A percentile compares a stretch with the other conserved stretches of the same genome.
These are phyloP conservation scores for Caloboletus firmus DNA, from an alignment of 1,284 basidiomycete genomes.

Conservation along the genomic window DNA sequence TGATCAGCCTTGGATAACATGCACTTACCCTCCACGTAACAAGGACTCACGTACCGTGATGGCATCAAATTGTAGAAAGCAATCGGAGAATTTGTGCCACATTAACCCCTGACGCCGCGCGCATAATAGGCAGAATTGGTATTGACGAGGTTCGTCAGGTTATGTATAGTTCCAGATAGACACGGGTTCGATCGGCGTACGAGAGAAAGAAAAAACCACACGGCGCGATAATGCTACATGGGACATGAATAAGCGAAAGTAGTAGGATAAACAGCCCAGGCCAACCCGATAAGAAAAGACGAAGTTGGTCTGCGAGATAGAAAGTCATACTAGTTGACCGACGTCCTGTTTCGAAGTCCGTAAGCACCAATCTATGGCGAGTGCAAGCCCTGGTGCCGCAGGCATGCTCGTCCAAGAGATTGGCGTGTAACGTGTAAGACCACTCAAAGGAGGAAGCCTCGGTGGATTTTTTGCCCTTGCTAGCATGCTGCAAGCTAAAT, in stretches of 20 bases:
- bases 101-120: too few relatives aligned
- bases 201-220: too few relatives aligned
- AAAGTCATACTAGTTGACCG: not conserved
- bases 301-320: not conserved
- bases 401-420: not conserved
- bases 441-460: not conserved
- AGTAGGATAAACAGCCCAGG: too few relatives aligned
- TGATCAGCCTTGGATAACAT: not conserved
- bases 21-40: conserved; percentile 9
- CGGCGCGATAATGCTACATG: too few relatives aligned
- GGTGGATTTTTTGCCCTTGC: not conserved
- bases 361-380: not conserved
- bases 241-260: not conserved
- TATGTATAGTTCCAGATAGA: too few relatives aligned
- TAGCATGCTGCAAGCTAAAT: not conserved
- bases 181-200: too few relatives aligned
- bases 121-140: too few relatives aligned
- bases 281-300: not conserved
- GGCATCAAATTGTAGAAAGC: not conserved
- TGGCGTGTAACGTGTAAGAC: not conserved
- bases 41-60: not conserved
- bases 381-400: not conserved
- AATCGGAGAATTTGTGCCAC: too few relatives aligned
- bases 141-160: too few relatives aligned
- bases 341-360: not conserved